These are phyloP conservation scores for Theileria equi DNA, from an alignment of 169 alveolate genomes.

Conservation along the genomic window DNA sequence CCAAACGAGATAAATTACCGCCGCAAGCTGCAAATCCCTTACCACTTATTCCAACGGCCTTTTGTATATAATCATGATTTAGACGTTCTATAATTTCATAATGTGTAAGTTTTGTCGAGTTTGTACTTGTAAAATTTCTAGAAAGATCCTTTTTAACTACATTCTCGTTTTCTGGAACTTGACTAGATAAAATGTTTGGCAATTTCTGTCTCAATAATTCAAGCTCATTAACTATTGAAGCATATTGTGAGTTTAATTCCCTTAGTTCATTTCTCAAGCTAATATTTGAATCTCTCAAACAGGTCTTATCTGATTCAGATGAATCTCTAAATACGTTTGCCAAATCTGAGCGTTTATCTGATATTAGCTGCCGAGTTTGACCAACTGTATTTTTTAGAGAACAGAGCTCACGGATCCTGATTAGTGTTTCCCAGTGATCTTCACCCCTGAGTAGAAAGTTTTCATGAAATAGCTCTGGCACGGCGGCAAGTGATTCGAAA, in stretches of 20 bases:
- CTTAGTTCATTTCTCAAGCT: constrained; percentile 12
- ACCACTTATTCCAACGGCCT: constrained; percentile 32
- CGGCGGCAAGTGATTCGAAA: constrained; percentile 16
- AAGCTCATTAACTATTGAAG: constrained; percentile 1
- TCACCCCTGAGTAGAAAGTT: constrained; percentile 36
- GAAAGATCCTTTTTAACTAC: constrained; percentile 6
- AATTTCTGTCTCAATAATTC: background rate
- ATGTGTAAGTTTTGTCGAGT: constrained; percentile 15
- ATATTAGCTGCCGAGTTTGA: background rate
- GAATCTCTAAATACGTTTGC: constrained; percentile 19
- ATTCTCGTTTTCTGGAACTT: constrained; percentile 20
- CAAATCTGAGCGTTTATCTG: constrained; percentile 19
- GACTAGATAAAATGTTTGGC: constrained; percentile 39
- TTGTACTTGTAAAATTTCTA: background rate
- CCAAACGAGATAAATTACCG: constrained; percentile 55
- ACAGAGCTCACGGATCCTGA: constrained; percentile 3
- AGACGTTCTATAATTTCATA: constrained; percentile 37
- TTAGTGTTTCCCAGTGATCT: constrained; percentile 40
- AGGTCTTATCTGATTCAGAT: background rate
- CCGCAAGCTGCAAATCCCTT: constrained; percentile 51
- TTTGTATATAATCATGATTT: constrained; percentile 5
- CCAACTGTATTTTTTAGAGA: background rate
- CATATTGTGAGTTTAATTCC: background rate
- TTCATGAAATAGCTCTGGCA: constrained; percentile 57
- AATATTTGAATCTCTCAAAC: constrained; percentile 14